Evolutionary conservation across 257 asterid species (phyloP), one percentile per base, ranked within the genome.

Genomic region (Plantago ovata): DNA sequence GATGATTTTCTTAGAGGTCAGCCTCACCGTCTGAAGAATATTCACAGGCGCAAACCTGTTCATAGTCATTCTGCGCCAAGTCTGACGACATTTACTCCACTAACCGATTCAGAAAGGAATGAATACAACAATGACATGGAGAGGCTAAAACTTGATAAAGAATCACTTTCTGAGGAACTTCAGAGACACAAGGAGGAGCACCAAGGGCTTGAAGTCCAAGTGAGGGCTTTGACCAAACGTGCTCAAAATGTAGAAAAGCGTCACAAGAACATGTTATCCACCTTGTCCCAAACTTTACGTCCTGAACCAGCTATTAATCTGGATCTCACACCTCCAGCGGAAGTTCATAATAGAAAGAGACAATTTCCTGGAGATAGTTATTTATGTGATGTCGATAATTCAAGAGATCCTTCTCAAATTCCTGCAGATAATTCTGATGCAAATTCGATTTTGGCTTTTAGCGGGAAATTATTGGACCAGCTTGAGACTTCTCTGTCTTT

Each of bases 1-100:
- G 96, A 91, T 4, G 94, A 73, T 49, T 91, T 91, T 62, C 64
- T 87, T 42, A 78, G 85, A 75, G 95, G 84, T 15, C 82, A 85
- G 21, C 89, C 94, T 33, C 77, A 79, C 50, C 94, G 85, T 48
- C 20, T 91, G 83, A 87, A 74, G 84, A 91, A 85, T 41, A 87
- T 91, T 60, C 85, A 79, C 56, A 77, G 98, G 45, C 95, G 96
- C 18, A 91, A 87, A 72, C 96, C 98, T 20, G 89, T 91, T 61
- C 96, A 91, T 69, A 91, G 96, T 72, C 98, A 91, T 79, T 87
- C 96, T 10, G 50, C 73, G 22, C 83, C 82, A 12, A 76, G 67
- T 70, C 64, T 76, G 46, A 20, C 75, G 55, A 59, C 80, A 53
- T 56, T 77, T 23, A 65, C 77, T 63, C 71, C 82, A 44, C 67